Evolutionary conservation across 805 yeast species (phyloP).

Genomic region (Metschnikowia henanensis): DNA sequence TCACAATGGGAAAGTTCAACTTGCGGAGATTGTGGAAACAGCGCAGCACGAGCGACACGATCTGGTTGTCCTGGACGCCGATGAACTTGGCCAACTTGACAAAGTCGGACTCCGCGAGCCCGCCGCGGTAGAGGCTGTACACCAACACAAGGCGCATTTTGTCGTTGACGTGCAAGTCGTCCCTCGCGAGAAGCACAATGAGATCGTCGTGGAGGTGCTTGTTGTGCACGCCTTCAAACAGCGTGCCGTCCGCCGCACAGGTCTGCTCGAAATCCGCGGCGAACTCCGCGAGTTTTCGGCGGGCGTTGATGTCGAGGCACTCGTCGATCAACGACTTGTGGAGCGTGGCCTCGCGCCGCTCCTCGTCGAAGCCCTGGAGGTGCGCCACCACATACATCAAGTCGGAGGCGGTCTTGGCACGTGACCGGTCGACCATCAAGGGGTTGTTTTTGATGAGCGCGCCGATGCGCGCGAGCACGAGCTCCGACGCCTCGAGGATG

Average conservation of each 20-base stretch:
- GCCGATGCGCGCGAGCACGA: conserved; percentile 55
- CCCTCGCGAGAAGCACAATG: conserved; percentile 51
- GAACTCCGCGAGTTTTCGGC: conserved; percentile 57
- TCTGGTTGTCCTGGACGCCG: conserved; percentile 43
- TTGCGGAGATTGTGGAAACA: conserved; percentile 42
- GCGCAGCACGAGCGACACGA: conserved; percentile 58
- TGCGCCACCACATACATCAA: conserved; percentile 74
- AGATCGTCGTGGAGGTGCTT: conserved; percentile 62
- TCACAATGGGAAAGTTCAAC: conserved; percentile 58
- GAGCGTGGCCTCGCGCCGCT: conserved; percentile 55
- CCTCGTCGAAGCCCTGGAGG: conserved; percentile 65
- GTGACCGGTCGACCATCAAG: conserved; percentile 64
- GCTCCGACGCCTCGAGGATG: conserved; percentile 70
- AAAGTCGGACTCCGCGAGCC: conserved; percentile 72
- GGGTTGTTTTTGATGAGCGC: conserved; percentile 74
- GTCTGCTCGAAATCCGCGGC: conserved; percentile 86
- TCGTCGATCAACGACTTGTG: conserved; percentile 65
- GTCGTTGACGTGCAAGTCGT: conserved; percentile 55
- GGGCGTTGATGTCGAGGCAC: conserved; percentile 60
- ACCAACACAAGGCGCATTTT: conserved; percentile 72
- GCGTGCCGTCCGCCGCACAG: conserved; percentile 69
- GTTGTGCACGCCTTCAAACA: conserved; percentile 63
- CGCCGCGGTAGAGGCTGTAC: conserved; percentile 81
- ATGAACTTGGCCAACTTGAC: conserved; percentile 61
- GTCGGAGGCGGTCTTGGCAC: conserved; percentile 67